These are phyloP conservation scores for Calonectria pseudoturangicola DNA, from an alignment of 2,329 filamentous ascomycete genomes.

Conservation along the genomic window DNA sequence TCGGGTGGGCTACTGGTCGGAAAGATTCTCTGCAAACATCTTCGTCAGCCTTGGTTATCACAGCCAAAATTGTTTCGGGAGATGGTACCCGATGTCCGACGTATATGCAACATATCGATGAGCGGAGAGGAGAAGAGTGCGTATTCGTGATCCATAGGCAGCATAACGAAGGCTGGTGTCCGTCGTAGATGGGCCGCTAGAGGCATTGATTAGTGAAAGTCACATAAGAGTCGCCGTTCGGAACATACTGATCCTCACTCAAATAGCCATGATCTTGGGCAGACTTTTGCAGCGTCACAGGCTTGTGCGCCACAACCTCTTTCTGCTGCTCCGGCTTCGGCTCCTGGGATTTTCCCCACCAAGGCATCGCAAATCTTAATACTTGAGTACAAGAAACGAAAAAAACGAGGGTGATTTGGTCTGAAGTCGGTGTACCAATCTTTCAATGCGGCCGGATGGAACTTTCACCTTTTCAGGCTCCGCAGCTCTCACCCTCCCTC, in stretches of 20 bases:
- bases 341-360: slow-evolving; percentile 65
- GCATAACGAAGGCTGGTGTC: slow-evolving; percentile 92
- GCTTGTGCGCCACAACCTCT: slow-evolving; percentile 62
- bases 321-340: slow-evolving; percentile 57
- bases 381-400: not conserved
- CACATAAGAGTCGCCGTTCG: slow-evolving; percentile 34
- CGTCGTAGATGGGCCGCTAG: slow-evolving; percentile 80
- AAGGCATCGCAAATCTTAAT: slow-evolving; percentile 58
- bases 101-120: slow-evolving; percentile 99
- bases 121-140: slow-evolving; percentile 90
- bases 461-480: slow-evolving; percentile 45
- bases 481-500: slow-evolving; percentile 37
- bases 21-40: slow-evolving; percentile 83
- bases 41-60: too few species aligned
- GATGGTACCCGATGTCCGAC: slow-evolving; percentile 81
- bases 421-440: not conserved
- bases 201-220: slow-evolving; percentile 38
- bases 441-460: slow-evolving; percentile 36
- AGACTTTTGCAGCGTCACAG: slow-evolving; percentile 74
- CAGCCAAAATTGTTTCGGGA: too few species aligned
- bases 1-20: slow-evolving; percentile 91
- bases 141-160: slow-evolving; percentile 89
- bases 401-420: not conserved
- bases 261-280: slow-evolving; percentile 83
- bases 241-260: slow-evolving; percentile 84